Conservation (phyloP, 1,139 yeast species). For the Candida anutae region DNA sequence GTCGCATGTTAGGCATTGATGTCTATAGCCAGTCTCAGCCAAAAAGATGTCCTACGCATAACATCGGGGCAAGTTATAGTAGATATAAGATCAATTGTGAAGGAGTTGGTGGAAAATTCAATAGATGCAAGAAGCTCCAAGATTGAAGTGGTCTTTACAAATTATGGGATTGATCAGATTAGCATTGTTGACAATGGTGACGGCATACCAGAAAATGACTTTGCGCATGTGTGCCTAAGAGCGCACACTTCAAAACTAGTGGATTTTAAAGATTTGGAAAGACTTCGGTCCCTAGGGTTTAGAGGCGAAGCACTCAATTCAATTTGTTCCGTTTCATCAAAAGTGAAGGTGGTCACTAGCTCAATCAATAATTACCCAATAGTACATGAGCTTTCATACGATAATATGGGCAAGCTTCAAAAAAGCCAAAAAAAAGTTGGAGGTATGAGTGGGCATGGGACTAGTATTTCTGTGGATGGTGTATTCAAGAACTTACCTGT, state of each 20-base stretch:
- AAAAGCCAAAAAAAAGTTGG: conserved; percentile 31
- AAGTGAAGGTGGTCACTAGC: conserved; percentile 49
- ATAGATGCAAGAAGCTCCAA: conserved; percentile 69
- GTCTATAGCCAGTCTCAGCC: conserved; percentile 30
- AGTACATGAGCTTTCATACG: conserved; percentile 48
- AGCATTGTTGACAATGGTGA: conserved; percentile 72
- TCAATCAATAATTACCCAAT: conserved; percentile 43
- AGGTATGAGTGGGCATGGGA: conserved; percentile 39
- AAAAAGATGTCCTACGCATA: conserved; percentile 54
- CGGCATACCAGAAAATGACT: conserved; percentile 60
- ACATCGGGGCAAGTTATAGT: conserved; percentile 92
- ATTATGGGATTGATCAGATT: conserved; percentile 69
- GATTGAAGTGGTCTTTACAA: conserved; percentile 57
- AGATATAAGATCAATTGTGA: conserved; percentile 67
- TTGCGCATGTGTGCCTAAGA: conserved; percentile 53
- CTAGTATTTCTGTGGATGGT: conserved; percentile 42
- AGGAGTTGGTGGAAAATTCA: conserved; percentile 82
- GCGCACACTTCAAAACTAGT: conserved; percentile 76
- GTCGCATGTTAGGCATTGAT: conserved; percentile 3
- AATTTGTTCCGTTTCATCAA: conserved; percentile 50
- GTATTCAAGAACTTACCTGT: conserved; percentile 68
- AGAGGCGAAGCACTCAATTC: conserved; percentile 85
- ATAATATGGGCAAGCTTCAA: conserved; percentile 42
- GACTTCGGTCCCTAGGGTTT: conserved; percentile 60
- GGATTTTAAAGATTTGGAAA: conserved; percentile 47